A percentile compares a stretch with the other conserved stretches of the same genome.
Evolutionary conservation across 1,284 basidiomycete genomes (phyloP).

Genomic region (Pseudozyma thailandica): DNA sequence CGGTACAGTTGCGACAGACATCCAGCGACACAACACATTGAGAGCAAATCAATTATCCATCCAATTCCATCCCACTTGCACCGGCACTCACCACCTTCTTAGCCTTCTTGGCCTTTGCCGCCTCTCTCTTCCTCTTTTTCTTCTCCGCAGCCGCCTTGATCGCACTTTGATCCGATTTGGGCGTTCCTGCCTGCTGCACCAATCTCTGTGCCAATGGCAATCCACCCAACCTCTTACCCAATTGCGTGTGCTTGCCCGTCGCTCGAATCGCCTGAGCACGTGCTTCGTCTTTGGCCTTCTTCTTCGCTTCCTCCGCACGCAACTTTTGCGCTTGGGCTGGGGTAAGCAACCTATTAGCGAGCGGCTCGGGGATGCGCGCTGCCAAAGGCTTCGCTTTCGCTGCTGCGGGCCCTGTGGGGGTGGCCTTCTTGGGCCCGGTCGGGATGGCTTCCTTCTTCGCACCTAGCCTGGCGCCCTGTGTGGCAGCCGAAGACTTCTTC

Average conservation of each 20-base stretch:
- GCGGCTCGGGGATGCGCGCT: constrained; percentile 40
- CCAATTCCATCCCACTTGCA: constrained; percentile 31
- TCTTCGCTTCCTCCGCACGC: constrained; percentile 45
- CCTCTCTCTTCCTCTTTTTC: constrained; percentile 42
- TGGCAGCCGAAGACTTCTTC: constrained; percentile 19
- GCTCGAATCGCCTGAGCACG: constrained; percentile 33
- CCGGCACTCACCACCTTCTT: constrained; percentile 3
- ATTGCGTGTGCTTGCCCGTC: constrained; percentile 35
- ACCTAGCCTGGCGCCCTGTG: background rate
- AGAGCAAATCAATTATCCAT: constrained; percentile 14
- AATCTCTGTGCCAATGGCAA: constrained; percentile 44
- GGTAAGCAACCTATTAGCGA: constrained; percentile 47
- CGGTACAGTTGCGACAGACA: no score
- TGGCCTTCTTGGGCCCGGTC: constrained; percentile 15
- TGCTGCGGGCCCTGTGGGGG: background rate
- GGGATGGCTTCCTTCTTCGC: constrained; percentile 4
- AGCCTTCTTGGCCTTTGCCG: constrained; percentile 30
- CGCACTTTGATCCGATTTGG: constrained; percentile 33
- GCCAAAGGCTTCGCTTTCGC: constrained; percentile 31
- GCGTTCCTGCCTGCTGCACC: constrained; percentile 45
- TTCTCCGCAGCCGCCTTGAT: constrained; percentile 43
- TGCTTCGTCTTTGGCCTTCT: constrained; percentile 37
- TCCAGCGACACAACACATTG: no score
- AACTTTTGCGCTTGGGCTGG: constrained; percentile 46
- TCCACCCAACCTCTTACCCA: constrained; percentile 42